A percentile compares a stretch with the other conserved stretches of the same genome.
Conservation (phyloP, 768 basidiomycete species). For the Candolleomyces eurysporus region DNA sequence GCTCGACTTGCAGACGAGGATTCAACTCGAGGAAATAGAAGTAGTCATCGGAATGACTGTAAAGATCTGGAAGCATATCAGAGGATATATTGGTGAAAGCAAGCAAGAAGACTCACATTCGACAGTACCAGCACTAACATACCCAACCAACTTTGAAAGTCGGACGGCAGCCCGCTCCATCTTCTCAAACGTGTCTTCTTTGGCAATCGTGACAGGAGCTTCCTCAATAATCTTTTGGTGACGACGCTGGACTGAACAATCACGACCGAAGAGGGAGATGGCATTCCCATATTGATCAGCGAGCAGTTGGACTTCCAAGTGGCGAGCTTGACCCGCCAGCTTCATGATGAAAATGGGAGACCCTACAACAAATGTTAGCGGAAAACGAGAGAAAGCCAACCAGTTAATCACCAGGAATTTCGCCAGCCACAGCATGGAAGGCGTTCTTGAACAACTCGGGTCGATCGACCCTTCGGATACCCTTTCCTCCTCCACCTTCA, state of each 20-base stretch:
- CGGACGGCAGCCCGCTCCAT: slow-evolving; percentile 99
- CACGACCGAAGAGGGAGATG: slow-evolving; percentile 97
- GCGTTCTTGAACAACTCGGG: slow-evolving; percentile 91
- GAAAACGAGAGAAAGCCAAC: background rate
- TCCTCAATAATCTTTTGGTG: slow-evolving; percentile 99
- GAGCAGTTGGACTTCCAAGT: slow-evolving; percentile 96
- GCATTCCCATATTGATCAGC: slow-evolving; percentile 99
- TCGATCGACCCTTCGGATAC: slow-evolving; percentile 91
- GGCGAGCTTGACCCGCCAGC: slow-evolving; percentile 95
- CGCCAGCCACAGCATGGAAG: slow-evolving; percentile 89
- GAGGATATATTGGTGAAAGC: slow-evolving; percentile 4
- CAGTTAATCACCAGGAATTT: slow-evolving; percentile 80
- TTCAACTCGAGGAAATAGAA: slow-evolving; percentile 99
- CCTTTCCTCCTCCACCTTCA: slow-evolving; percentile 98
- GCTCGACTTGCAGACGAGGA: slow-evolving; percentile 99
- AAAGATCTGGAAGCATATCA: slow-evolving; percentile 63
- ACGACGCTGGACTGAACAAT: slow-evolving; percentile 98
- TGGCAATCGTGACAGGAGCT: slow-evolving; percentile 97
- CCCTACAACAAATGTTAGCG: slow-evolving; percentile 42
- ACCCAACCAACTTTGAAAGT: slow-evolving; percentile 97
- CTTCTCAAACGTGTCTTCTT: slow-evolving; percentile 85
- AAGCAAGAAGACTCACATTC: slow-evolving; percentile 64
- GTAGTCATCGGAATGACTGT: slow-evolving; percentile 87
- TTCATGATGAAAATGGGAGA: slow-evolving; percentile 99
- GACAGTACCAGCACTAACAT: slow-evolving; percentile 97